Evolutionary conservation across 1,284 basidiomycete species (phyloP).

Genomic region (Grifola frondosa): DNA sequence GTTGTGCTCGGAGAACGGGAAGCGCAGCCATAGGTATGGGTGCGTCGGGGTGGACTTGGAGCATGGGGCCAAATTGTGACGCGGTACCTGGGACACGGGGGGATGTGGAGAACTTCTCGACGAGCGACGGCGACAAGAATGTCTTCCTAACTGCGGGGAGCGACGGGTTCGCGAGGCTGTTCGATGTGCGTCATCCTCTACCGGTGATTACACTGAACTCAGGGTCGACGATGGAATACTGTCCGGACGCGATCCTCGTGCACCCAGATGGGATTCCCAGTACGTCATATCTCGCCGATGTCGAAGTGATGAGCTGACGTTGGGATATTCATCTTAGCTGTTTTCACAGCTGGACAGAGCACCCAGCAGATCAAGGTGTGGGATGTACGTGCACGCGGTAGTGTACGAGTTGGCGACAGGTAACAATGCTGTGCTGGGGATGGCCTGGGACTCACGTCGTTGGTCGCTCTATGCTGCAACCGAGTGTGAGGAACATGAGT

Average conservation of each 20-base stretch:
- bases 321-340: constrained; percentile 20
- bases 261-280: constrained; percentile 30
- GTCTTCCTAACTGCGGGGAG: constrained; percentile 35
- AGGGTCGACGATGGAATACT: constrained; percentile 13
- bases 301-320: neutral
- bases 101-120: constrained; percentile 31
- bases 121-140: constrained; percentile 35
- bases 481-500: constrained; percentile 31
- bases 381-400: constrained; percentile 36
- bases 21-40: constrained; percentile 16
- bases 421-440: constrained; percentile 34
- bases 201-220: constrained; percentile 27
- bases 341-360: constrained; percentile 32
- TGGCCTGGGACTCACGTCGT: constrained; percentile 35
- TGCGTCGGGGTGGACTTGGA: constrained; percentile 36
- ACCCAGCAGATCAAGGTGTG: constrained; percentile 36
- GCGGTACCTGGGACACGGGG: constrained; percentile 42
- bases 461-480: constrained; percentile 38
- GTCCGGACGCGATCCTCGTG: constrained; percentile 20
- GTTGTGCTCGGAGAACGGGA: constrained; percentile 26
- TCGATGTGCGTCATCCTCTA: constrained; percentile 34
- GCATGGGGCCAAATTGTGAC: constrained; percentile 28
- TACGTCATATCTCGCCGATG: constrained; percentile 14
- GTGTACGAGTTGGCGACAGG: constrained; percentile 43
- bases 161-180: constrained; percentile 42